Evolutionary conservation across 225 moss, liverwort and hornwort species (phyloP), one percentile per base, ranked within the genome.

Genomic region (Bryoerythrophyllum caledonicum): DNA sequence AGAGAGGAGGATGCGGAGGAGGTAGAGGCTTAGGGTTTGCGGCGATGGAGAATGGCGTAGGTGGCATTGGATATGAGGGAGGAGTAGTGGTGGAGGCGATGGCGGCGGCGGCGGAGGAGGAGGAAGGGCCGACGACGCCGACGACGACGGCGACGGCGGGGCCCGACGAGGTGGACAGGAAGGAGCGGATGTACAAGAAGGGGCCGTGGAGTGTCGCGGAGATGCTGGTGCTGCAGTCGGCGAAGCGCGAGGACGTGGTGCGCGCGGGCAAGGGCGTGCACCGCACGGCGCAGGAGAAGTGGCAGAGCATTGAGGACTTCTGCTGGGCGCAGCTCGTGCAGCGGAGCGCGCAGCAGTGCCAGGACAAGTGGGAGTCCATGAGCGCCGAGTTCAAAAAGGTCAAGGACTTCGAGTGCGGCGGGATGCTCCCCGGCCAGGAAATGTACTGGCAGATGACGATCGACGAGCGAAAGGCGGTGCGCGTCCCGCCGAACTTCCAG

Each of bases 301-400:
- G 93, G 93, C 80, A 90, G 55, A 89, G 83, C 49, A 93, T 93
- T 57, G 93, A 93, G 62, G 93, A 93, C 60, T 90, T 87, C 55
- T 87, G 93, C 70, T 93, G 93, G 93, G 68, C 73, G 21, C 84
- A 87, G 49, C 78, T 85, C 51, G 93, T 93, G 75, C 90, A 93
- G 32, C 84, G 91, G 37, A 93, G 93, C 56, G 89, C 93, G 2
- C 90, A 89, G 32, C 93, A 93, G 72, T 93, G 93, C 64, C 93
- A 93, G 75, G 93, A 93, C 60, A 93, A 93, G 71, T 93, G 93
- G 93, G 93, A 93, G 77, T 89, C 87, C 20, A 87, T 91, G 70
- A 87, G 85, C 32, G 91, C 93, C 0, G 93, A 93, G 82, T 93
- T 91, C 56, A 93, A 93, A 74, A 93, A 93, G 72, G 93, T 93